phyloP scores from a whole-genome alignment of 352 stramenopile genomes.

The Globisporangium solare region DNA sequence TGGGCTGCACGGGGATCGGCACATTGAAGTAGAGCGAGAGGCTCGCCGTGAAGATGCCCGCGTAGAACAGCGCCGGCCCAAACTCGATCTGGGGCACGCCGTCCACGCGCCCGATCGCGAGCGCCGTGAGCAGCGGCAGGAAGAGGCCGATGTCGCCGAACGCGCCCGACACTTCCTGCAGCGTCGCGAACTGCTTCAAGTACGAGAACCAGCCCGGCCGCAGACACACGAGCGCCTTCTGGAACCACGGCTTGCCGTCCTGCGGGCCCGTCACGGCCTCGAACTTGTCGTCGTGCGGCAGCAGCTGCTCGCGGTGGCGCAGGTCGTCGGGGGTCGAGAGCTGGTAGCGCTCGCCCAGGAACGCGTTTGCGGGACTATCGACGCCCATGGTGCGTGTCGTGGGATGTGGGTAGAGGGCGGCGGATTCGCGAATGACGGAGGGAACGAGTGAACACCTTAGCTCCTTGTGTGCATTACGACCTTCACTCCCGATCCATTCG shows the following conservation, averaged over 20 bases:
- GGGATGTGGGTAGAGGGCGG: not conserved
- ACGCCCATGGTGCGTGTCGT: conserved; percentile 5
- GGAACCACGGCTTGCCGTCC: conserved; percentile 36
- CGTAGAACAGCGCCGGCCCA: conserved; percentile 89
- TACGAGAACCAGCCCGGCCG: conserved; percentile 52
- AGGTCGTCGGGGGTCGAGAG: conserved; percentile 2
- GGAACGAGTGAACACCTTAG: not conserved
- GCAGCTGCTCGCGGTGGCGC: conserved; percentile 30
- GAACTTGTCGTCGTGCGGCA: conserved; percentile 22
- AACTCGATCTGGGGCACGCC: conserved; percentile 80
- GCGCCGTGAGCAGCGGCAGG: conserved; percentile 89
- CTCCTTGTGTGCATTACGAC: not conserved
- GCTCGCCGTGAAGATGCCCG: conserved; percentile 84
- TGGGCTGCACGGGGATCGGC: conserved; percentile 94
- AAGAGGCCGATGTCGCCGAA: conserved; percentile 94
- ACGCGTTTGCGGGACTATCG: conserved; percentile 14
- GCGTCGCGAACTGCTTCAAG: conserved; percentile 59
- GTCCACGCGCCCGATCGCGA: conserved; percentile 73
- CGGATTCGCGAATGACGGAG: conserved; percentile 7
- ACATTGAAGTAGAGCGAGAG: conserved; percentile 87
- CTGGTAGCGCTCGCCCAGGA: conserved; percentile 18
- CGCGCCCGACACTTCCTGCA: conserved; percentile 84
- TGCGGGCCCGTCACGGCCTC: conserved; percentile 42
- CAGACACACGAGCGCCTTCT: conserved; percentile 49
- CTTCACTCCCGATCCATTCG: too few species aligned